phyloP scores from a whole-genome alignment of 768 basidiomycete species.

The Crassisporium funariophilum region DNA sequence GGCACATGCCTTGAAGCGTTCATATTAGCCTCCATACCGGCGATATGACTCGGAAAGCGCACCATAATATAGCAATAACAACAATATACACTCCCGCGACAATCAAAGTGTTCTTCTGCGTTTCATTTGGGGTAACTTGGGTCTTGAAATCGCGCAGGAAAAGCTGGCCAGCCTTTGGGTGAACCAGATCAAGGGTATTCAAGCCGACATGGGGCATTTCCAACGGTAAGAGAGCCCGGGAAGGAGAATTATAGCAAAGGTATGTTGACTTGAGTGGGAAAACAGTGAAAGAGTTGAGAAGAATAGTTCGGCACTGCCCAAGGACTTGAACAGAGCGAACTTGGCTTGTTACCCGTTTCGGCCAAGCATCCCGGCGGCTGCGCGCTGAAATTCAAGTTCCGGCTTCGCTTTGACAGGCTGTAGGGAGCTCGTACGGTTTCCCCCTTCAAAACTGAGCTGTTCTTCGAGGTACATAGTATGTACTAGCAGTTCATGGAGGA shows the following conservation, averaged over 20 bases:
- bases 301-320: too few species aligned
- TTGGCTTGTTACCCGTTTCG: too few species aligned
- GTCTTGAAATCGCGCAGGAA: constrained; percentile 42
- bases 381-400: too few species aligned
- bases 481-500: too few species aligned
- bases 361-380: too few species aligned
- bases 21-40: background rate
- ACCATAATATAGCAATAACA: constrained; percentile 82
- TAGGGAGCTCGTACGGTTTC: too few species aligned
- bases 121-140: constrained; percentile 63
- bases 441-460: too few species aligned
- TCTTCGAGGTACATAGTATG: too few species aligned
- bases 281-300: background rate
- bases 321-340: too few species aligned
- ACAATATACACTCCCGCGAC: constrained; percentile 78
- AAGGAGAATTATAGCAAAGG: constrained; percentile 1
- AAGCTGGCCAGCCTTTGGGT: constrained; percentile 22
- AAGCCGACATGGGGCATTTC: constrained; percentile 24
- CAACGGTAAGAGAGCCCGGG: background rate
- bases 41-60: constrained; percentile 21
- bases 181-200: constrained; percentile 11
- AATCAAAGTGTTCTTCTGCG: constrained; percentile 77
- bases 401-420: too few species aligned
- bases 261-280: background rate
- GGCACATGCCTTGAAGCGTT: constrained; percentile 68